Conservation (phyloP, 257 asterid genomes). For the Fraxinus excelsior region DNA sequence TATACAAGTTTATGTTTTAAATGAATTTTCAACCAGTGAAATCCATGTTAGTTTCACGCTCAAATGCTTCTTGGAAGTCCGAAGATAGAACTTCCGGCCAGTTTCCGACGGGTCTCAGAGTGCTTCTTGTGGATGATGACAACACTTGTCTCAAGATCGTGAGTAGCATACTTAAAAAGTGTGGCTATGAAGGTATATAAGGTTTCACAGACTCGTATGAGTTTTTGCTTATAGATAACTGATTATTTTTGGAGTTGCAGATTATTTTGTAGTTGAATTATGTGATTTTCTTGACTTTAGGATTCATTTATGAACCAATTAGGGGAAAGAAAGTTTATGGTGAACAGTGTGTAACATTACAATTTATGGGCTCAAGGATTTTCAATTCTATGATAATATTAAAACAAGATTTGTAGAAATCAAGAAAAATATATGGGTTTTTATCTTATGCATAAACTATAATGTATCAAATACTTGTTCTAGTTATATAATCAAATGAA, state of each 20-base stretch:
- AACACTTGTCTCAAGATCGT: conserved; percentile 86
- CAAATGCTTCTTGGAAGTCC: conserved; percentile 60
- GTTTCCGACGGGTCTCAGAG: conserved; percentile 89
- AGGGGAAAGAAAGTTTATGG: neutral
- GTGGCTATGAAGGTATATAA: conserved; percentile 72
- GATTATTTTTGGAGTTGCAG: neutral
- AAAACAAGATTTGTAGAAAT: conserved; percentile 5
- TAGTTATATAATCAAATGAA: neutral
- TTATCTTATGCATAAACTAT: conserved; percentile 26
- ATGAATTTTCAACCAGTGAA: conserved; percentile 59
- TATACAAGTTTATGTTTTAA: conserved; percentile 11
- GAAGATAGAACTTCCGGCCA: conserved; percentile 61
- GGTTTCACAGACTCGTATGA: neutral
- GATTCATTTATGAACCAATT: neutral
- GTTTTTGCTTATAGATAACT: conserved; percentile 14
- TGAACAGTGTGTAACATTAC: conserved; percentile 5
- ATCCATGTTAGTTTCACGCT: conserved; percentile 38
- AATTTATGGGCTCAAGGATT: neutral
- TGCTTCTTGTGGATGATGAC: conserved; percentile 95
- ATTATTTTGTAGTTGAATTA: conserved; percentile 21
- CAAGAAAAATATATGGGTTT: conserved; percentile 6
- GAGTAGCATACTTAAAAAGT: conserved; percentile 80
- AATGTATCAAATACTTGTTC: conserved; percentile 8
- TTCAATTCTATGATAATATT: neutral
- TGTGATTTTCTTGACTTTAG: neutral